Evolutionary conservation across 2,329 filamentous ascomycete genomes (phyloP), one percentile per base, ranked within the genome.

Genomic region (Amauroascus verrucosus): DNA sequence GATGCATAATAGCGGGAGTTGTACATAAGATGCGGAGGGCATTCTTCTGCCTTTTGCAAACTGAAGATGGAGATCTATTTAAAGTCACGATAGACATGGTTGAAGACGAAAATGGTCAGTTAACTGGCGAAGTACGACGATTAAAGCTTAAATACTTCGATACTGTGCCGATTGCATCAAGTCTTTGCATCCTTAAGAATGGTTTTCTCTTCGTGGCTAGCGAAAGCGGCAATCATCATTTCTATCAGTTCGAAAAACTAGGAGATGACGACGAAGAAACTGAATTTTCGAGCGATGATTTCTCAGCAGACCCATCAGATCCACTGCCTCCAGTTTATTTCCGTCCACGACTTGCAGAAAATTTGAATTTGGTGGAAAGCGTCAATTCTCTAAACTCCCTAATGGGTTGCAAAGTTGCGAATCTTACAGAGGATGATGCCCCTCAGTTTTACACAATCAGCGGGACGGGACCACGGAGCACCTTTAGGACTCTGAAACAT

Each of bases 121-220:
- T 84, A 0, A 91, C 86, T 0, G 85, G 86, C 28, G 87, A 93
- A 64, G 90, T 97, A 1, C 81, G 80, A 62, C 79, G 83, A 55
- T 74, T 98, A 54, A 93, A 88, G 68, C 87, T 99, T 71, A 96
- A 96, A 68, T 98, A 97, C 69, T 98, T 97, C 62, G 93, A 98
- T 63, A 98, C 93, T 0, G 86, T 96, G 2, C 91, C 94, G 0
- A 77, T 95, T 35, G 88, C 90, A 0, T 84, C 86, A 0, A 94
- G 81, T 64, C 78, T 99, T 43, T 88, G 89, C 67, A 95, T 98
- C 60, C 71, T 98, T 60, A 95, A 95, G 72, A 95, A 89, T 59
- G 94, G 93, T 26, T 98, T 95, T 65, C 78, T 98, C 9, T 98
- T 93, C 64, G 85, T 91, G 51, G 88, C 89, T 6, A 88, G 87